Percentiles rank a stretch among this genome's conserved stretches.
These are phyloP conservation scores for Trametes hirsuta DNA, from an alignment of 1,284 basidiomycete species.

Conservation along the genomic window DNA sequence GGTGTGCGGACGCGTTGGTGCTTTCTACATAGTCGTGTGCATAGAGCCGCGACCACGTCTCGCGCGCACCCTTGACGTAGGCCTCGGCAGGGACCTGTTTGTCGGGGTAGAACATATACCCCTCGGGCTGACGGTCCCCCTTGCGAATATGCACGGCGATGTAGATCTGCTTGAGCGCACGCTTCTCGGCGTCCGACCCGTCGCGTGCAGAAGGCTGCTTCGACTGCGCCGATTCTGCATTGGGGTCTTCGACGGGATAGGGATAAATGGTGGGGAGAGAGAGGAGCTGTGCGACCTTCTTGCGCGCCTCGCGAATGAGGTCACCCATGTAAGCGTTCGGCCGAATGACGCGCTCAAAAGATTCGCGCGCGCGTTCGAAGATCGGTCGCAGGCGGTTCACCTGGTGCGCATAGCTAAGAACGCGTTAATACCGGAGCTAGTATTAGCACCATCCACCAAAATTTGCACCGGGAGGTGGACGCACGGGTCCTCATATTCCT, in stretches of 20 bases:
- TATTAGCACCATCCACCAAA: neutral
- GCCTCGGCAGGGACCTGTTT: conserved; percentile 52
- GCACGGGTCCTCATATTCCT: conserved; percentile 66
- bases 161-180: conserved; percentile 40
- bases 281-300: conserved; percentile 45
- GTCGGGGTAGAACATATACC: conserved; percentile 45
- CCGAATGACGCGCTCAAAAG: conserved; percentile 54
- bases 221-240: neutral
- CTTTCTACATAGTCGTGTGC: conserved; percentile 28
- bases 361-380: conserved; percentile 48
- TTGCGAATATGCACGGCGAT: conserved; percentile 61
- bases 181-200: conserved; percentile 11
- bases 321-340: conserved; percentile 50
- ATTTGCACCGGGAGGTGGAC: conserved; percentile 27
- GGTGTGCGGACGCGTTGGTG: neutral
- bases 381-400: conserved; percentile 61
- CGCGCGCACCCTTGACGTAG: conserved; percentile 46
- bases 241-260: conserved; percentile 3
- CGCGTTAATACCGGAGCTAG: neutral
- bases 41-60: conserved; percentile 48
- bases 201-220: neutral
- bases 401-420: conserved; percentile 52
- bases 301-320: conserved; percentile 53
- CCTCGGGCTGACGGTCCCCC: conserved; percentile 55
- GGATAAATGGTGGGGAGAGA: conserved; percentile 18